phyloP scores from a whole-genome alignment of 129 eudicot genomes.

The Scalesia atractyloides region DNA sequence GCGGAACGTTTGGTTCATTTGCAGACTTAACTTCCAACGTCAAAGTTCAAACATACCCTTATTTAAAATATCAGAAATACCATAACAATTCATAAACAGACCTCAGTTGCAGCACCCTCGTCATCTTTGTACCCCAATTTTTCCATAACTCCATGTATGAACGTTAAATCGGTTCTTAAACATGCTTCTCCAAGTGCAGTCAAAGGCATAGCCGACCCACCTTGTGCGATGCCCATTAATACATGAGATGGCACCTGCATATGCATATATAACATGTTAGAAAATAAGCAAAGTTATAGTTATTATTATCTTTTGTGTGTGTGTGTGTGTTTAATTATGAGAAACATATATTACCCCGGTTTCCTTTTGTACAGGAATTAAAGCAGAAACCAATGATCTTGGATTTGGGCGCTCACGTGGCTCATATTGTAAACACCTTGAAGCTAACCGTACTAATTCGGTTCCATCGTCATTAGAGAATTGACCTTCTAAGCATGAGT shows the following conservation, averaged over 20 bases:
- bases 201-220: slow-evolving; percentile 54
- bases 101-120: slow-evolving; percentile 98
- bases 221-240: slow-evolving; percentile 79
- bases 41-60: not conserved
- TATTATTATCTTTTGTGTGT: not conserved
- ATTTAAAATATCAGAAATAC: not conserved
- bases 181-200: slow-evolving; percentile 95
- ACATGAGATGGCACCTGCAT: slow-evolving; percentile 75
- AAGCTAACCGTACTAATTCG: slow-evolving; percentile 85
- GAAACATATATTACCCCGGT: slow-evolving; percentile 50
- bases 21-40: slow-evolving; percentile 16
- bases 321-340: slow-evolving; percentile 2
- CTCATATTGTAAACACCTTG: slow-evolving; percentile 90
- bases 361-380: slow-evolving; percentile 91
- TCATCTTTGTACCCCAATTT: slow-evolving; percentile 89
- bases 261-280: not conserved
- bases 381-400: slow-evolving; percentile 78
- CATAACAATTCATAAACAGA: slow-evolving; percentile 36
- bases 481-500: slow-evolving; percentile 98
- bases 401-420: slow-evolving; percentile 98
- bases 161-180: slow-evolving; percentile 81
- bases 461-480: slow-evolving; percentile 93
- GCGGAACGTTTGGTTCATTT: too few species aligned
- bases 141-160: slow-evolving; percentile 81
- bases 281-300: not conserved